phyloP scores from a whole-genome alignment of 106 monocot species.

The Allium cepa region DNA sequence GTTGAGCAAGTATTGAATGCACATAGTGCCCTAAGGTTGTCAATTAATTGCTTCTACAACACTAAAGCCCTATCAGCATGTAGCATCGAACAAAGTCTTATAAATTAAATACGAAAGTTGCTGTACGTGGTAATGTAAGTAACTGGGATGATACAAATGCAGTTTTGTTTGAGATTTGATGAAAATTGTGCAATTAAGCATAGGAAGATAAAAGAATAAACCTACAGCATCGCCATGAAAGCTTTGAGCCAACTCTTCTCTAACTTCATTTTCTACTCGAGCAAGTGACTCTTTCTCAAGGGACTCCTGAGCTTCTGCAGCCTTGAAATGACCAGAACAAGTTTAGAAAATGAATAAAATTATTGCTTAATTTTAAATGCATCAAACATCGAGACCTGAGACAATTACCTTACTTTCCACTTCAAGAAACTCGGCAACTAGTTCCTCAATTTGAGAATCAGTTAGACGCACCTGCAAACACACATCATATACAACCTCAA shows the following conservation, averaged over 20 bases:
- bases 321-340: constrained; percentile 50
- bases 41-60: too few species aligned
- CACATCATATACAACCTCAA: not conserved
- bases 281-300: constrained; percentile 84
- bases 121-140: not conserved
- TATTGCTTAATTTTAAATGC: not conserved
- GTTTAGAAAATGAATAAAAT: constrained; percentile 3
- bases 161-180: too few species aligned
- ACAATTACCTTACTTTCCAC: constrained; percentile 80
- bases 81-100: not conserved
- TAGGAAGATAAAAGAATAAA: constrained; percentile 8
- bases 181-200: not conserved
- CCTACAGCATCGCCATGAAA: constrained; percentile 77
- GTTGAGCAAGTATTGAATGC: too few species aligned
- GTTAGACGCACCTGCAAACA: constrained; percentile 51
- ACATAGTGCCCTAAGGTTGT: too few species aligned
- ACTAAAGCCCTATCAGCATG: not conserved
- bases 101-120: too few species aligned
- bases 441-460: constrained; percentile 80
- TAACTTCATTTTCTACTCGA: constrained; percentile 75
- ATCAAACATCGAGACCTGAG: not conserved
- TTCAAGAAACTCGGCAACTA: constrained; percentile 78
- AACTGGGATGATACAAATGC: not conserved
- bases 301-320: constrained; percentile 94
- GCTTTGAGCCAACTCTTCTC: constrained; percentile 60